phyloP scores from a whole-genome alignment of 2,329 filamentous ascomycete species.

The Xylariaceae sp. region DNA sequence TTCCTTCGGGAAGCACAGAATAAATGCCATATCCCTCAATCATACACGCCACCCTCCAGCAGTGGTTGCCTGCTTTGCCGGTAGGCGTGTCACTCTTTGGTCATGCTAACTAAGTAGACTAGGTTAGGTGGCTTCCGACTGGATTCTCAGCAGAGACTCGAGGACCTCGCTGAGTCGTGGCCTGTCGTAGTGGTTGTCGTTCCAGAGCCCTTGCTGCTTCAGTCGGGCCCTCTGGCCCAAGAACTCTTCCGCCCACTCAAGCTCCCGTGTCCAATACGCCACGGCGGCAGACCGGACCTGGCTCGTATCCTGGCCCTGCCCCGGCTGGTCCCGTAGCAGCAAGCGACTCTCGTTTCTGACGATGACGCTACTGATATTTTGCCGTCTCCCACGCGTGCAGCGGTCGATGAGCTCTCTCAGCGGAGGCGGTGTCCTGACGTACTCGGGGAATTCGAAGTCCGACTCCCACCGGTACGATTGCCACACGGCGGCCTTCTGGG shows the following conservation, averaged over 20 bases:
- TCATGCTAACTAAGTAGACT: no score
- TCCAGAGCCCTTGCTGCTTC: constrained; percentile 39
- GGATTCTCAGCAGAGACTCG: constrained; percentile 22
- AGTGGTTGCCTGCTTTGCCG: no score
- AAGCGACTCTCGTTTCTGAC: constrained; percentile 42
- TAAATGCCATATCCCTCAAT: no score
- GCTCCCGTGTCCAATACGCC: constrained; percentile 45
- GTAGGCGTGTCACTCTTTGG: no score
- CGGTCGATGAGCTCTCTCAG: constrained; percentile 45
- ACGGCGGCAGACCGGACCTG: constrained; percentile 32
- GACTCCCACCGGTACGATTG: constrained; percentile 54
- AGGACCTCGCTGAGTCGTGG: constrained; percentile 43
- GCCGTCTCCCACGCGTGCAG: constrained; percentile 46
- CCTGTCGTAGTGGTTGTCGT: constrained; percentile 45
- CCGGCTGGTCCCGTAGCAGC: constrained; percentile 35
- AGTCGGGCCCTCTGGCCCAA: constrained; percentile 36
- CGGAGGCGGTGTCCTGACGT: constrained; percentile 39
- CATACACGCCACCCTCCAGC: background rate
- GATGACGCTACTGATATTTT: constrained; percentile 40
- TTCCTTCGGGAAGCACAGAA: no score
- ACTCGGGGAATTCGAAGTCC: constrained; percentile 50
- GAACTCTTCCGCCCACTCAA: constrained; percentile 43
- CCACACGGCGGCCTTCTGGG: constrained; percentile 52
- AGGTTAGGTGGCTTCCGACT: constrained; percentile 13
- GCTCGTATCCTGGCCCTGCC: constrained; percentile 31